Evolutionary conservation across 1,284 basidiomycete genomes (phyloP), one percentile per base, ranked within the genome.

Genomic region (Hymenochaete sp.): DNA sequence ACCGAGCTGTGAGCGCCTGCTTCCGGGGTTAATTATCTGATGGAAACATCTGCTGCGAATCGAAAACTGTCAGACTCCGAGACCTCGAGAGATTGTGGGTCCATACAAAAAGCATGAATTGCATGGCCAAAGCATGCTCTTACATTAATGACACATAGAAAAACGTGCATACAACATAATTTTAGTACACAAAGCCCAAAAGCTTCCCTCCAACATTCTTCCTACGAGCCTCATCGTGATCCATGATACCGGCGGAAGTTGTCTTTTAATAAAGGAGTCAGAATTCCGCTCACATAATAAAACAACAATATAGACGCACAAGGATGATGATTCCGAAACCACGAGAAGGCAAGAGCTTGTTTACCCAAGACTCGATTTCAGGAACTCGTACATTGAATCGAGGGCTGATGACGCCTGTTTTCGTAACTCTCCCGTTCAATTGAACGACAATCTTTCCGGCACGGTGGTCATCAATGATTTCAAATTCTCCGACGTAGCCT

Each of bases 381-480:
- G 70, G 82, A 54, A 92, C 85, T 63, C 93, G 88, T 55, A 98
- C 82, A 72, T 98, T 98, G 81, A 93, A 98, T 48, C 95, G 84
- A 38, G 93, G 93, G 26, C 95, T 98, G 71, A 99, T 97, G 62
- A 98, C 96, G 63, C 95, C 96, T 16, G 82, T 84, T 76, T 99
- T 98, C 82, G 98, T 99, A 58, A 99, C 79, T 52, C 93, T 89
- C 50, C 96, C 96, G 66, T 97, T 98, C 53, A 99, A 82, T 71
- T 98, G 93, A 57, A 98, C 80, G 59, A 99, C 93, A 57, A 99
- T 90, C 75, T 99, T 99, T 63, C 93, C 93, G 13, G 92, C 85
- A 54, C 96, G 93, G 71, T 98, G 96, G 74, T 99, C 96, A 63
- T 99, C 96, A 63, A 99, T 86, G 68, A 97, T 89, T 71, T 98